Conservation (phyloP, 495 filamentous ascomycete genomes). For the Penicillium longicatenatum region DNA sequence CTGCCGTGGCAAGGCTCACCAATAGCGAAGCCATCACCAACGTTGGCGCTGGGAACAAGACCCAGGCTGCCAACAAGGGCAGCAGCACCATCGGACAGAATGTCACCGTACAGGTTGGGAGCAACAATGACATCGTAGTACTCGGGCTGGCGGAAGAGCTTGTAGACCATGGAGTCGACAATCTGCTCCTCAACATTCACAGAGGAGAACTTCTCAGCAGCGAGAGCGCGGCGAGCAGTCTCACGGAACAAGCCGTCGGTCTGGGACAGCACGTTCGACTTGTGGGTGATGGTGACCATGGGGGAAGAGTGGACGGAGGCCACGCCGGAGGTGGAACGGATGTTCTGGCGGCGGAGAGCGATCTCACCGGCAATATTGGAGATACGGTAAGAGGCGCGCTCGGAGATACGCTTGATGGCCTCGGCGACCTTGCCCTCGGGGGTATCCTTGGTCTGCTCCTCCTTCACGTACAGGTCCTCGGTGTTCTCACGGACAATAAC, state of each 20-base stretch:
- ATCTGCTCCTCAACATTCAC: conserved; percentile 94
- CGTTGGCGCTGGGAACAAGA: conserved; percentile 94
- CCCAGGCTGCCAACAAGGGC: conserved; percentile 93
- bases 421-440: conserved; percentile 83
- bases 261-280: conserved; percentile 94
- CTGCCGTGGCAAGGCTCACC: conserved; percentile 97
- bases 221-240: conserved; percentile 71
- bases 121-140: conserved; percentile 98
- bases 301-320: conserved; percentile 63
- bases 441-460: conserved; percentile 78
- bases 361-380: conserved; percentile 93
- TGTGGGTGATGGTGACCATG: conserved; percentile 95
- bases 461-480: conserved; percentile 98
- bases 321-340: conserved; percentile 56
- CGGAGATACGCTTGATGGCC: conserved; percentile 95
- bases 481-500: conserved; percentile 99
- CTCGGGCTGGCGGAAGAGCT: conserved; percentile 93
- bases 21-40: conserved; percentile 92
- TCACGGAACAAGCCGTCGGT: conserved; percentile 95
- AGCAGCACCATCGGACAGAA: conserved; percentile 92
- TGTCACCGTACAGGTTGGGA: conserved; percentile 97
- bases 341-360: conserved; percentile 79
- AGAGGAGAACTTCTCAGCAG: conserved; percentile 56
- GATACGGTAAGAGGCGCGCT: conserved; percentile 79
- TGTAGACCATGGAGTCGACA: conserved; percentile 98